Evolutionary conservation across 768 basidiomycete species (phyloP).

Genomic region (Strobilomyces dryophilus): DNA sequence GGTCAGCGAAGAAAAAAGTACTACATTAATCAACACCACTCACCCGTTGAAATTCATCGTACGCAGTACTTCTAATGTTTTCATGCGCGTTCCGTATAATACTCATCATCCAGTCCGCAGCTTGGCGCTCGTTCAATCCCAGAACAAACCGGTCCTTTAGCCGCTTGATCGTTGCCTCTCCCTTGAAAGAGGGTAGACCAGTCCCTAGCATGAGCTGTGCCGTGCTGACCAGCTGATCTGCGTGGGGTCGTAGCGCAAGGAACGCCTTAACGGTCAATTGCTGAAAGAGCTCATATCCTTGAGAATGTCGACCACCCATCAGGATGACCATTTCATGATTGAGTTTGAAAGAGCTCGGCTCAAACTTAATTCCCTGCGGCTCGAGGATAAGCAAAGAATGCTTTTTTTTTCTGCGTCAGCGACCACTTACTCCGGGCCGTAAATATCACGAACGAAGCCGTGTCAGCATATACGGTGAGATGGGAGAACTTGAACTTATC

Average conservation of each 20-base stretch:
- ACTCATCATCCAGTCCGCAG: conserved; percentile 90
- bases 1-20: conserved; percentile 5
- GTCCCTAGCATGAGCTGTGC: conserved; percentile 94
- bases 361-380: conserved; percentile 92
- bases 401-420: background rate
- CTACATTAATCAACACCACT: conserved; percentile 22
- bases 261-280: conserved; percentile 95
- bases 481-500: conserved; percentile 58
- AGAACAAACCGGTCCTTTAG: conserved; percentile 84
- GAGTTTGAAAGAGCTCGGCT: conserved; percentile 96
- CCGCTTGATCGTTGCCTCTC: conserved; percentile 85
- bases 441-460: conserved; percentile 17
- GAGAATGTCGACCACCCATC: conserved; percentile 94
- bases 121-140: conserved; percentile 79
- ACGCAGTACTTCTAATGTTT: conserved; percentile 88
- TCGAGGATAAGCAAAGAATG: conserved; percentile 7
- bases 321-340: conserved; percentile 98
- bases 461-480: conserved; percentile 24
- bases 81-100: conserved; percentile 91
- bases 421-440: conserved; percentile 58
- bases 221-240: conserved; percentile 84
- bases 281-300: conserved; percentile 92
- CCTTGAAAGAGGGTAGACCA: conserved; percentile 94
- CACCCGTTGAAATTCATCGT: conserved; percentile 94
- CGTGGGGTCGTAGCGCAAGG: conserved; percentile 91